Evolutionary conservation across 75 land plant species (phyloP), one percentile per base, ranked within the genome.

Genomic region (Cunninghamia lanceolata): DNA sequence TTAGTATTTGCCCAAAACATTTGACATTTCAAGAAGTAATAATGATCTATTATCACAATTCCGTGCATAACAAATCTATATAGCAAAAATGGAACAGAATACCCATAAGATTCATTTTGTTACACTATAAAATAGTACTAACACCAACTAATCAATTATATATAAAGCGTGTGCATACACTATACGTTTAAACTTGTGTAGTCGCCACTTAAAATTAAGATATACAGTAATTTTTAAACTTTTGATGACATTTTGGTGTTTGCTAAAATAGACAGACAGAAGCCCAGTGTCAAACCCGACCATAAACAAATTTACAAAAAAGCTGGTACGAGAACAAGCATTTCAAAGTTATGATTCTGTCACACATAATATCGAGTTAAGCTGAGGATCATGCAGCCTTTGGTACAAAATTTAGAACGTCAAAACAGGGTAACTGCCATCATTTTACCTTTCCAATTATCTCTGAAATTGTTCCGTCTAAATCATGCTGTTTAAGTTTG

Each of bases 401-500:
- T 4, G 11, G n/a, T n/a, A 43, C 50, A 80, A 80, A 80, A 80
- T 80, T 42, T 25, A 43, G 45, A 80, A 80, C 46, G 0, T 45
- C 0, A 45, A 45, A 80, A 80, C 30, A 42, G 47, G 47, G 42
- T 11, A 80, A 45, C 47, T 80, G 15, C 50, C 34, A 80, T 80
- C 82, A 80, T 43, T 80, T 80, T 80, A 80, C n/a, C 50, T 88
- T 82, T n/a, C 35, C 66, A 47, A 88, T 74, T 59, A 88, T 88
- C 56, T 87, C 78, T 83, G 88, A 59, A 21, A 87, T 88, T 53
- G 84, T 68, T 53, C 73, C 88, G 39, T 88, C 89, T 15, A 88
- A 38, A 83, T 88, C 85, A 28, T 78, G 42, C 16, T 80, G 88
- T 87, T 88, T 88, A 17, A 88, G 89, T 87, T 88, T 88, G 42